Evolutionary conservation across 1,139 yeast species (phyloP).

Genomic region (Candida glucosophila): DNA sequence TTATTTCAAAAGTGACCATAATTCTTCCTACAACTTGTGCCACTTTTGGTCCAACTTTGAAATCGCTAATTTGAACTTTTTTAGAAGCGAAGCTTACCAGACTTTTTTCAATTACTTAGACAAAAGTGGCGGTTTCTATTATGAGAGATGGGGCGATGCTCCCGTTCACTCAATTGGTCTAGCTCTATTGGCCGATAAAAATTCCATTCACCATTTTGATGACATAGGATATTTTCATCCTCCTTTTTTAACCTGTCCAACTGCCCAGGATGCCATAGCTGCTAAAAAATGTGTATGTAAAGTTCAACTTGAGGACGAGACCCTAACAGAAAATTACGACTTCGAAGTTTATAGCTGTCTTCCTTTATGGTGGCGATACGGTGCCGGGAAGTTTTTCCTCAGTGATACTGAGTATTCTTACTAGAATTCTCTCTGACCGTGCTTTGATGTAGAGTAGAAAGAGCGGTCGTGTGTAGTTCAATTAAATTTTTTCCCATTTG

Average conservation of each 20-base stretch:
- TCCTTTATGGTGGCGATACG: conserved; percentile 80
- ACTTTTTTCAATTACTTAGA: conserved; percentile 67
- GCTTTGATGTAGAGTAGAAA: too few relatives aligned
- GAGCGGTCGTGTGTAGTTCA: too few relatives aligned
- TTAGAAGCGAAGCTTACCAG: conserved; percentile 61
- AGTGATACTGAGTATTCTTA: conserved; percentile 26
- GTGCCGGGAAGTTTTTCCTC: conserved; percentile 44
- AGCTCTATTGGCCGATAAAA: conserved; percentile 53
- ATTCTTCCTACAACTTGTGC: conserved; percentile 71
- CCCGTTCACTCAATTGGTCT: conserved; percentile 87
- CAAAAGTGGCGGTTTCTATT: conserved; percentile 73
- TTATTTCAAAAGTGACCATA: conserved; percentile 13
- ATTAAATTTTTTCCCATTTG: too few relatives aligned
- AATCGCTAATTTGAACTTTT: conserved; percentile 73
- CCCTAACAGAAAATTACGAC: conserved; percentile 41
- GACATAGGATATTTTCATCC: conserved; percentile 82
- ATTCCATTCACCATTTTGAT: conserved; percentile 78
- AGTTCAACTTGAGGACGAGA: conserved; percentile 28
- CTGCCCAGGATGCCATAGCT: conserved; percentile 35
- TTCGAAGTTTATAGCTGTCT: conserved; percentile 61
- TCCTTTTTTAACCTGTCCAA: conserved; percentile 82
- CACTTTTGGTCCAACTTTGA: conserved; percentile 97
- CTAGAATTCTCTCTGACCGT: too few relatives aligned
- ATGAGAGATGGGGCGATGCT: conserved; percentile 98
- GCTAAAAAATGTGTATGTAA: conserved; percentile 68